Percentiles rank a stretch among this genome's conserved stretches.
These are phyloP conservation scores for Phoma herbarum DNA, from an alignment of 2,329 filamentous ascomycete genomes.

Conservation along the genomic window DNA sequence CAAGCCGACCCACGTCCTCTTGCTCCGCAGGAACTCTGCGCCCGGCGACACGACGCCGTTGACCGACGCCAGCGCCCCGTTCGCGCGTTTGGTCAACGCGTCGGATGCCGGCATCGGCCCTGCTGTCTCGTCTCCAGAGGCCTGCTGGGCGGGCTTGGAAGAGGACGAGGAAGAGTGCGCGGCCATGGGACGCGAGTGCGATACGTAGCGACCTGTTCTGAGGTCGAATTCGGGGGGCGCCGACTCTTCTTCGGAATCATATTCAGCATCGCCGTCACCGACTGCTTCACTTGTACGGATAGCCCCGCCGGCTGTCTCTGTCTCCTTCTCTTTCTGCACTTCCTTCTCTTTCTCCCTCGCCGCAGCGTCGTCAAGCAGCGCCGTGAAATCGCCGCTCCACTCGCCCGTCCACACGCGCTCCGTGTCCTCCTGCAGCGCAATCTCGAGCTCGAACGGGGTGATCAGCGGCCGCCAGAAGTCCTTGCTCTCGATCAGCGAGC, in stretches of 20 bases:
- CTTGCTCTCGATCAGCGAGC: constrained; percentile 86
- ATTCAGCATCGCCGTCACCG: constrained; percentile 50
- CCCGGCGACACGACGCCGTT: constrained; percentile 90
- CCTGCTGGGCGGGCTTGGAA: constrained; percentile 31
- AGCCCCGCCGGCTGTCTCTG: constrained; percentile 46
- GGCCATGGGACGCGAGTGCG: constrained; percentile 76
- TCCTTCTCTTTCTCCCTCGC: background rate
- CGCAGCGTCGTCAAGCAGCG: constrained; percentile 60
- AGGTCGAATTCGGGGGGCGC: constrained; percentile 90
- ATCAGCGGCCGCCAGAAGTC: constrained; percentile 89
- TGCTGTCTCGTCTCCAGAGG: background rate
- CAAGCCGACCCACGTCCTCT: constrained; percentile 89
- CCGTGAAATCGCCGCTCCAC: constrained; percentile 89
- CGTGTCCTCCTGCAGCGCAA: constrained; percentile 78
- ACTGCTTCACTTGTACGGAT: background rate
- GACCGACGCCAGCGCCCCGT: constrained; percentile 79
- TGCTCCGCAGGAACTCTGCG: constrained; percentile 82
- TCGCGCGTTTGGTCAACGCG: constrained; percentile 70
- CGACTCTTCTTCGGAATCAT: constrained; percentile 74
- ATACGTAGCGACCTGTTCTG: constrained; percentile 83
- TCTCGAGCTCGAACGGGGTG: constrained; percentile 90
- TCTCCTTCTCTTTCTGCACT: constrained; percentile 67
- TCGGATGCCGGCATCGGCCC: constrained; percentile 47
- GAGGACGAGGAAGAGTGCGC: constrained; percentile 33
- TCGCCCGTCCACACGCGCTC: constrained; percentile 84